Evolutionary conservation across 495 filamentous ascomycete species (phyloP), one percentile per base, ranked within the genome.

Genomic region (Penicillium paradoxum): DNA sequence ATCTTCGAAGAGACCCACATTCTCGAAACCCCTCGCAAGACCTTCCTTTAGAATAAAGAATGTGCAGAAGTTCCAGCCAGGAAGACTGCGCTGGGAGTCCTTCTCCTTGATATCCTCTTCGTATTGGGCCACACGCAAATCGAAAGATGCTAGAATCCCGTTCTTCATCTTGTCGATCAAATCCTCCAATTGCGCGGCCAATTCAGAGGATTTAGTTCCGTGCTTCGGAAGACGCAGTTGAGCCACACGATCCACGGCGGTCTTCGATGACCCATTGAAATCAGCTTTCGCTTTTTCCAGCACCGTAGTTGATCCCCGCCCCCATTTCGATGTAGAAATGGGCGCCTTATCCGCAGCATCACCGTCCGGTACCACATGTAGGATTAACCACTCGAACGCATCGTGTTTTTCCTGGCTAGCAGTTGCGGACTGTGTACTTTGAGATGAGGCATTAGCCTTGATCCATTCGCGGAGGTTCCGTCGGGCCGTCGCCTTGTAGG

Each of bases 61-160:
- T 0, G 95, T 97, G 67, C 92, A 97, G 64, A 97, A 98, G 63
- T 98, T 98, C 93, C 95, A 98, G 0, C 93, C 93, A 3, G 95
- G 93, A 19, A 98, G 71, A 37, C 77, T 81, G 37, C 92, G 83
- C 72, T 97, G 91, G 4, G 86, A 81, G 59, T 97, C 93, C 60
- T 88, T 90, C 64, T 96, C 95, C 58, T 85, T 85, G 60, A 98
- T 95, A 67, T 98, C 95, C 60, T 97, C 92, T 63, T 98, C 93
- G 67, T 97, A 97, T 61, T 97, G 92, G 36, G 79, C 82, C 5
- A 98, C 95, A 9, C 93, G 85, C 39, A 86, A 76, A 74, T 96
- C 91, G 62, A 98, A 97, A 6, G 91, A 91, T 14, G 84, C 79
- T 17, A 98, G 75, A 54, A 98, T 96, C 7, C 89, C 79, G 48